phyloP scores from a whole-genome alignment of 371 early-diverging fungal genomes.

The Mucor racemosus region DNA sequence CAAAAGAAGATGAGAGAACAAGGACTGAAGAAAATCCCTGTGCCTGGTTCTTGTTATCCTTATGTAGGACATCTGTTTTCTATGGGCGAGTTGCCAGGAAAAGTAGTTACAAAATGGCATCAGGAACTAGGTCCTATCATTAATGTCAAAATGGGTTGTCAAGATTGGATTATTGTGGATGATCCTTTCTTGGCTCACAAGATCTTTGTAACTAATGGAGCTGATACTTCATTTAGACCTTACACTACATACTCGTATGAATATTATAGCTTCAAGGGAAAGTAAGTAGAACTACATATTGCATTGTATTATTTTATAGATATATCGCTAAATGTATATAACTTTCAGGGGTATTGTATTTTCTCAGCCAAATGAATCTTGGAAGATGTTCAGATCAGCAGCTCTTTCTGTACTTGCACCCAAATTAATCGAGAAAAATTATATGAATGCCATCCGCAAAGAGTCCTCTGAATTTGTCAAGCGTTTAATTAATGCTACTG shows the following conservation, averaged over 20 bases:
- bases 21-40: slow-evolving; percentile 9
- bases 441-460: neutral
- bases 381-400: slow-evolving; percentile 5
- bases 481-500: neutral
- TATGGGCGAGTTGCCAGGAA: slow-evolving; percentile 13
- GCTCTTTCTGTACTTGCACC: slow-evolving; percentile 19
- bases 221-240: slow-evolving; percentile 12
- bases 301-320: neutral
- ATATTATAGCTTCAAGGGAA: slow-evolving; percentile 15
- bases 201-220: slow-evolving; percentile 25
- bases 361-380: neutral
- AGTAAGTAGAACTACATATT: neutral
- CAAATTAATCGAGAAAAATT: slow-evolving; percentile 15
- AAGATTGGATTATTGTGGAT: slow-evolving; percentile 18
- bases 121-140: slow-evolving; percentile 19
- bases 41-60: slow-evolving; percentile 15
- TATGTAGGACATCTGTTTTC: slow-evolving; percentile 26
- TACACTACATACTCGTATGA: slow-evolving; percentile 1
- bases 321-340: no score
- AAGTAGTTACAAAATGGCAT: slow-evolving; percentile 22
- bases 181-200: slow-evolving; percentile 26
- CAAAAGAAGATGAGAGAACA: neutral
- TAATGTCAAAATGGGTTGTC: slow-evolving; percentile 18
- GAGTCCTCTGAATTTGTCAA: slow-evolving; percentile 4
- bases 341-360: slow-evolving; percentile 7